These are phyloP conservation scores for Amaranthus palmeri DNA, from an alignment of 148 eudicot species.

Conservation along the genomic window DNA sequence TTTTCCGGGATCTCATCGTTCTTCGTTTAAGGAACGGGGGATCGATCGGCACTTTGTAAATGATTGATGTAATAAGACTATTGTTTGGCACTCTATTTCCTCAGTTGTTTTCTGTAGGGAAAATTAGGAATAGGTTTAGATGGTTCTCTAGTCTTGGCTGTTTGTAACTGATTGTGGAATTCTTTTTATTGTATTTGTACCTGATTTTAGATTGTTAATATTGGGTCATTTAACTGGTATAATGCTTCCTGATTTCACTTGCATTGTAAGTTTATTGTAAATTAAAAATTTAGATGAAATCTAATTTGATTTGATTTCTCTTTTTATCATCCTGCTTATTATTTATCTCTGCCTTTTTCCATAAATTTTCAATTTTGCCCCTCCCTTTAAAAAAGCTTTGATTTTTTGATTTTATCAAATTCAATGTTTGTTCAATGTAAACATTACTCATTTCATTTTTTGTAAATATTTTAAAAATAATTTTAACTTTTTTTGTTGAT, in stretches of 20 bases:
- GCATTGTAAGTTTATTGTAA: constrained; percentile 27
- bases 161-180: constrained; percentile 10
- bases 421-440: no score
- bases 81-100: constrained; percentile 20
- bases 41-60: constrained; percentile 27
- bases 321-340: not conserved
- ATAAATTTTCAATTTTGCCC: no score
- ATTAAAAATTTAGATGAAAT: constrained; percentile 13
- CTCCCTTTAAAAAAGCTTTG: no score
- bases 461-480: no score
- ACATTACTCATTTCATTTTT: no score
- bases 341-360: no score
- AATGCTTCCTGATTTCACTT: constrained; percentile 5
- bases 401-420: no score
- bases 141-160: constrained; percentile 10
- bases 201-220: not conserved
- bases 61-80: constrained; percentile 36
- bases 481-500: no score
- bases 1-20: constrained; percentile 11
- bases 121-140: constrained; percentile 20
- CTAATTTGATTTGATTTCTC: constrained; percentile 21
- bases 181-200: no score
- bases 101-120: constrained; percentile 3
- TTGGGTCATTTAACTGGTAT: not conserved
- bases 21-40: not conserved